Base-by-base conservation (phyloP, 2,329 filamentous ascomycete genomes). In the Alternaria conjuncta region DNA sequence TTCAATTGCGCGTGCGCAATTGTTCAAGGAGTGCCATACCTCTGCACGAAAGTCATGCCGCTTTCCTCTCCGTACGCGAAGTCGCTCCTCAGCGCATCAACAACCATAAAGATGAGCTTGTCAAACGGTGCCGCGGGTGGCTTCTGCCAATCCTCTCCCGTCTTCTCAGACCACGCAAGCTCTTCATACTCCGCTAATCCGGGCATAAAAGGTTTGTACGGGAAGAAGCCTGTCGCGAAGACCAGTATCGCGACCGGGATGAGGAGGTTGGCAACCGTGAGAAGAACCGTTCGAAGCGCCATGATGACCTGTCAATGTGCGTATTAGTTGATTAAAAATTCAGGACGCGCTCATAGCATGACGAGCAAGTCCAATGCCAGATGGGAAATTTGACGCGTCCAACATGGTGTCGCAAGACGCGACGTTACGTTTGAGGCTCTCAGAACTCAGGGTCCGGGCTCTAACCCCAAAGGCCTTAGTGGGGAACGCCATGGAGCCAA, bases 171-270 rank as follows among this genome's bases (percentile, higher is more conserved):
- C 82, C 86, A 85, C 50, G 84, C 81, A 26, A 87, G 77, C 54
- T 86, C 75, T 66, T 88, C 86, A 79, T 90, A 92, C 66, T 86
- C 83, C 10, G 96, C 94, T 50, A 97, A 83, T 5, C 96, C 96
- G 11, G 94, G 89, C 51, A 99, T 86, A 69, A 97, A 91, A 3
- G 96, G 94, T 77, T 99, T 99, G 82, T 98, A 97, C 8, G 96
- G 96, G 76, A 99, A 99, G 86, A 99, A 99, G 13, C 96, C 95
- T 30, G 89, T 88, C 25, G 92, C 94, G 79, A 98, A 98, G 68
- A 91, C 74, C 20, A 85, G 72, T 51, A 84, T 80, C 50, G 93
- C 90, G 59, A 91, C 76, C 4, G 92, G 92, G 47, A 97, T 88
- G 64, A 97, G 81, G 30, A 94, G 60, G 79, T 97, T 97, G 74